Evolutionary conservation across 768 basidiomycete genomes (phyloP).

Genomic region (Pisolithus albus): DNA sequence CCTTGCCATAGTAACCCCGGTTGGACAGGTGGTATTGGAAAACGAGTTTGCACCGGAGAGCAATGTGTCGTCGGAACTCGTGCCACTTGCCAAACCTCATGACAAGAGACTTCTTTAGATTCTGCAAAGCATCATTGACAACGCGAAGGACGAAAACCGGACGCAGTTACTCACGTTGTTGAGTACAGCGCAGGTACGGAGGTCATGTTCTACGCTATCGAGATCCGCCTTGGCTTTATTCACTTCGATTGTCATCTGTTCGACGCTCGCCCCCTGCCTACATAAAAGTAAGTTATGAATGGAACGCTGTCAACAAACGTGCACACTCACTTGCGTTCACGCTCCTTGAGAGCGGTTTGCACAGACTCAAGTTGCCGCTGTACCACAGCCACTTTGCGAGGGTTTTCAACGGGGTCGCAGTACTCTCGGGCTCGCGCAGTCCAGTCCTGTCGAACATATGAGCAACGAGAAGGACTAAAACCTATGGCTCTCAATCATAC

Average conservation of each 20-base stretch:
- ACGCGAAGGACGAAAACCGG: background rate
- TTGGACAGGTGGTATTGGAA: conserved; percentile 78
- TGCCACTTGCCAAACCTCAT: conserved; percentile 72
- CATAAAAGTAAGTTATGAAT: conserved; percentile 1
- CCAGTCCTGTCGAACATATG: conserved; percentile 46
- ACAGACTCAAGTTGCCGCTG: conserved; percentile 58
- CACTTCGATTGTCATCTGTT: conserved; percentile 68
- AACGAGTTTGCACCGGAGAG: conserved; percentile 76
- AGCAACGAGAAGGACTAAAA: background rate
- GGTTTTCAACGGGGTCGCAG: conserved; percentile 51
- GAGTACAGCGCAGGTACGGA: conserved; percentile 55
- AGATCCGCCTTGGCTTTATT: conserved; percentile 55
- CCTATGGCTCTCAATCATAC: conserved; percentile 29
- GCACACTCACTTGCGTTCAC: conserved; percentile 53
- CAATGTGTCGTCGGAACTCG: conserved; percentile 81
- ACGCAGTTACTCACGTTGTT: conserved; percentile 48
- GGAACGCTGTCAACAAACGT: background rate
- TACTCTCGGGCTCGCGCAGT: conserved; percentile 54
- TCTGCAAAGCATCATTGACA: conserved; percentile 34
- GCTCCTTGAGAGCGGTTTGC: conserved; percentile 55
- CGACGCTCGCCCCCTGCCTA: conserved; percentile 72
- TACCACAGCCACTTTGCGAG: conserved; percentile 50
- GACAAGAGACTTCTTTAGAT: conserved; percentile 57
- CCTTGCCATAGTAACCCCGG: conserved; percentile 86
- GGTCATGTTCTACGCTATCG: conserved; percentile 53